Evolutionary conservation across 495 filamentous ascomycete genomes (phyloP).

Genomic region (Delitschia confertaspora): DNA sequence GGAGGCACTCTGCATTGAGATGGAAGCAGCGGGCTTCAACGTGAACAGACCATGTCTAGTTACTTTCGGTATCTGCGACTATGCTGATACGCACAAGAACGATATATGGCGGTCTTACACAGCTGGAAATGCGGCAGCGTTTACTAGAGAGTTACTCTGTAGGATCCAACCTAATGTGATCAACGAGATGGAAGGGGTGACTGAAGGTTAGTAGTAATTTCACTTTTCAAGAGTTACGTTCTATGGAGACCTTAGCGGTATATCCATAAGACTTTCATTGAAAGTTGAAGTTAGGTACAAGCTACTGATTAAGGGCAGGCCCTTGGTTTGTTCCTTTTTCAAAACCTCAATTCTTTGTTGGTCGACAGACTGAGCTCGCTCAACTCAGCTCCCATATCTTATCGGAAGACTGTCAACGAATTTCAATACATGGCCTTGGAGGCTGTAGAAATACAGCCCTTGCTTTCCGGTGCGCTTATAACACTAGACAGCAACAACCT

Average conservation of each 20-base stretch:
- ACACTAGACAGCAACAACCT: slow-evolving; percentile 11
- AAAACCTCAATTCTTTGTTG: neutral
- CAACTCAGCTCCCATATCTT: neutral
- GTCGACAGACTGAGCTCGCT: neutral
- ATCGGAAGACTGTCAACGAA: neutral
- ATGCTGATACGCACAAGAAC: slow-evolving; percentile 35
- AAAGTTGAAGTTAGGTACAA: too few relatives aligned
- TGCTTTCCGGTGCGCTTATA: slow-evolving; percentile 13
- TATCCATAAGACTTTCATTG: too few relatives aligned
- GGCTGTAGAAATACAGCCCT: slow-evolving; percentile 24
- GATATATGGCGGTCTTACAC: slow-evolving; percentile 36
- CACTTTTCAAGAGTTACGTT: too few relatives aligned
- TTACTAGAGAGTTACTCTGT: too few relatives aligned
- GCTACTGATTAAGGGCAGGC: too few relatives aligned
- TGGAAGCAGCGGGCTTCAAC: slow-evolving; percentile 24
- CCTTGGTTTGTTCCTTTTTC: neutral
- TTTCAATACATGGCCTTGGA: too few relatives aligned
- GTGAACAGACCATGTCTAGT: slow-evolving; percentile 30
- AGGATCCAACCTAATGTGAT: too few relatives aligned
- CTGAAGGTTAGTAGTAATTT: too few relatives aligned
- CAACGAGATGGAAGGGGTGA: too few relatives aligned
- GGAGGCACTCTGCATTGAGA: too few relatives aligned
- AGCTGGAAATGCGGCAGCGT: too few relatives aligned
- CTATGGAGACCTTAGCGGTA: neutral
- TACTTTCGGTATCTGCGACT: slow-evolving; percentile 35